These are phyloP conservation scores for Laguncularia racemosa DNA, from an alignment of 345 rosid species.

Conservation along the genomic window DNA sequence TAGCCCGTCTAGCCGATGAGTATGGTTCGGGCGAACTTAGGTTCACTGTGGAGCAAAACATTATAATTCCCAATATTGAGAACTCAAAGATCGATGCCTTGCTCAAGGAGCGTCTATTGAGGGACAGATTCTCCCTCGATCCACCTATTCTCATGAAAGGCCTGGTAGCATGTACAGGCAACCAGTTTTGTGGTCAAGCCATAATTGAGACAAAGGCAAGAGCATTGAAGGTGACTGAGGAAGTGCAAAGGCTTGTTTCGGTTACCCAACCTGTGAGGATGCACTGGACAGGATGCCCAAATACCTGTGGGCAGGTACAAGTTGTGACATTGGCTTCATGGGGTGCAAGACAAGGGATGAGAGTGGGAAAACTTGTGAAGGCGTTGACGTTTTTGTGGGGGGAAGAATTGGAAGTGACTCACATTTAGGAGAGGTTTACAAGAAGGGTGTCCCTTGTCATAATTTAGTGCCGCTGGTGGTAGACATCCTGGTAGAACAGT, in stretches of 20 bases:
- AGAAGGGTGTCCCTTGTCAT: constrained; percentile 81
- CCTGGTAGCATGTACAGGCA: constrained; percentile 89
- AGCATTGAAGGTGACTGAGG: constrained; percentile 79
- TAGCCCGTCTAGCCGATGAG: constrained; percentile 62
- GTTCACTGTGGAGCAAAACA: constrained; percentile 88
- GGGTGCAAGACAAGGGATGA: constrained; percentile 89
- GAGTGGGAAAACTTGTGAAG: constrained; percentile 62
- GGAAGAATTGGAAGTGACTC: constrained; percentile 87
- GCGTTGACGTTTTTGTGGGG: constrained; percentile 77
- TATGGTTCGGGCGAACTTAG: constrained; percentile 87
- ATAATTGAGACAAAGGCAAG: constrained; percentile 92
- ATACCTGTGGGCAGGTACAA: constrained; percentile 83
- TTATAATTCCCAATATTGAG: constrained; percentile 74
- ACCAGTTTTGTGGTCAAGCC: constrained; percentile 88
- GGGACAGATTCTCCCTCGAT: constrained; percentile 52
- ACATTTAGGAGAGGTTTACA: constrained; percentile 65
- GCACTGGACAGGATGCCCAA: constrained; percentile 99
- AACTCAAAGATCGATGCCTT: constrained; percentile 64
- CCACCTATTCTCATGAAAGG: constrained; percentile 86
- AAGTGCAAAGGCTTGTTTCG: constrained; percentile 66
- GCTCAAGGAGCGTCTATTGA: constrained; percentile 55
- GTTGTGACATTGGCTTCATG: constrained; percentile 95
- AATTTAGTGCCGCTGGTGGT: constrained; percentile 75
- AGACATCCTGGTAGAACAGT: constrained; percentile 61
- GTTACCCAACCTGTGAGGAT: constrained; percentile 60